These are phyloP conservation scores for Brasenia schreberi DNA, from an alignment of 164 flowering plant genomes.

Conservation along the genomic window DNA sequence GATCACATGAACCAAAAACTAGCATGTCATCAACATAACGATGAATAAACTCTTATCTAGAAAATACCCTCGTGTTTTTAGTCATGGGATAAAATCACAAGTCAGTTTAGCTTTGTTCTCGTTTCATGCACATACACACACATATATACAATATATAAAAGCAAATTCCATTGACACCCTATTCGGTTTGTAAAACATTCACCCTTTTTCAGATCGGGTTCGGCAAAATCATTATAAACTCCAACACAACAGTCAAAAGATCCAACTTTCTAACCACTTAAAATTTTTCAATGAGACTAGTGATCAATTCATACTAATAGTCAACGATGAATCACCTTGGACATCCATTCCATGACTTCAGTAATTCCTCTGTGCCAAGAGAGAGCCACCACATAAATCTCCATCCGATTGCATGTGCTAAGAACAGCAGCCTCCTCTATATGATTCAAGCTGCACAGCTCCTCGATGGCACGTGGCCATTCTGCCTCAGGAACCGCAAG, in stretches of 20 bases:
- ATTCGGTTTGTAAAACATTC: no score
- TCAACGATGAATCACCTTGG: slow-evolving; percentile 37
- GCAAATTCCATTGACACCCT: no score
- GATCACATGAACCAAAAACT: no score
- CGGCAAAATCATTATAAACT: not conserved
- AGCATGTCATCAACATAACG: no score
- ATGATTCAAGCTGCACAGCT: slow-evolving; percentile 73
- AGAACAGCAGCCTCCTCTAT: slow-evolving; percentile 97
- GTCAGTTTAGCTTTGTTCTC: no score
- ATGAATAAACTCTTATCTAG: no score
- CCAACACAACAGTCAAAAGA: not conserved
- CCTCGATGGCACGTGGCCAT: slow-evolving; percentile 88
- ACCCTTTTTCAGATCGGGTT: no score
- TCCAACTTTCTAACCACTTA: not conserved
- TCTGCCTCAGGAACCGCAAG: slow-evolving; percentile 95
- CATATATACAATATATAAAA: no score
- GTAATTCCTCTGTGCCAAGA: slow-evolving; percentile 87
- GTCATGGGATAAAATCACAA: no score
- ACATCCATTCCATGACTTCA: slow-evolving; percentile 98
- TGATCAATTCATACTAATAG: not conserved
- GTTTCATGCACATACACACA: no score
- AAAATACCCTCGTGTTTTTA: no score
- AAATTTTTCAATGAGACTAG: not conserved
- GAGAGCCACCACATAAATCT: slow-evolving; percentile 82
- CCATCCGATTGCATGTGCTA: slow-evolving; percentile 94